Base-by-base conservation (phyloP, 2,329 filamentous ascomycete species). In the Pseudocercospora eumusae region DNA sequence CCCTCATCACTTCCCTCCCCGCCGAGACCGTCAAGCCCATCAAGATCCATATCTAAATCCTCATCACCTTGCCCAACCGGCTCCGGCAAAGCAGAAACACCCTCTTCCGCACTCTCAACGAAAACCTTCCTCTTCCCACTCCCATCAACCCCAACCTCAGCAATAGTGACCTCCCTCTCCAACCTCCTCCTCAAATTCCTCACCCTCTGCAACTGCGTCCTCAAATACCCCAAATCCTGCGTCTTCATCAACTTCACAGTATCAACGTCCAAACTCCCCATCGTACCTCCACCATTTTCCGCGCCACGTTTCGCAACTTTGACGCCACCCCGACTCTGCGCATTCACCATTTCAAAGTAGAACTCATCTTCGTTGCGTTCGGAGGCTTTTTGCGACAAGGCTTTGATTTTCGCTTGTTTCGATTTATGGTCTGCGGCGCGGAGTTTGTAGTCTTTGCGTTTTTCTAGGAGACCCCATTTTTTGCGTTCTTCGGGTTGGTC, bases 401-500 rank as follows among this genome's bases (percentile, higher is more conserved):
- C 79, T 71, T 83, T 81, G 59, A 88, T 77, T 65, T 86, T 84
- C 60, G 79, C 77, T 71, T 86, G 84, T 75, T 88, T 88, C 59
- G 76, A 72, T 69, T 86, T 85, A 79, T 86, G 86, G 76, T 88
- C 86, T 73, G 81, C 80, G 18, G 86, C 86, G 57, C 86, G 85
- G 61, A 88, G 83, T 63, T 84, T 83, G 78, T 88, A 88, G 77
- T 88, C 86, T 80, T 97, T 97, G 83, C 95, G 90, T 80, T 99
- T 98, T 77, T 98, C 95, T 64, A 98, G 87, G 21, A 98, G 85
- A 67, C 95, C 95, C 79, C 92, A 92, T 81, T 91, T 91, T 68
- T 88, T 82, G 57, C 95, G 91, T 74, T 93, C 90, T 66, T 86
- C 78, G 44, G 93, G 90, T 77, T 98, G 95, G 36, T 91, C 90